phyloP scores from a whole-genome alignment of 2,329 filamentous ascomycete species.

The Ophiostoma sp. region DNA sequence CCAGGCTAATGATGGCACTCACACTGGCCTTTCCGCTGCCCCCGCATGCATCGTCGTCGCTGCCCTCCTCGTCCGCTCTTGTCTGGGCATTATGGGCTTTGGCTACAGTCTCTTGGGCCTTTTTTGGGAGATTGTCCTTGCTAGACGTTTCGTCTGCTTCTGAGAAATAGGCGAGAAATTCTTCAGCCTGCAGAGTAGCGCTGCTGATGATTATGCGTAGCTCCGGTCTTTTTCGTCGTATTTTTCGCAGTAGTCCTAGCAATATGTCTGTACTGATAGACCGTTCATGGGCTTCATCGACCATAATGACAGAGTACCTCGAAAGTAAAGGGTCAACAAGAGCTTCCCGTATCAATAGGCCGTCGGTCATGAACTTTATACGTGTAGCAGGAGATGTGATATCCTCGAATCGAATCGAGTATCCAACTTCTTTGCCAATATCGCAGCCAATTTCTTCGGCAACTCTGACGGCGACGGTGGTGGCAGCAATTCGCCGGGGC shows the following conservation, averaged over 20 bases:
- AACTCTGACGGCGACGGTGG: constrained; percentile 80
- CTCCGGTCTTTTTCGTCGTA: constrained; percentile 71
- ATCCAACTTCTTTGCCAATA: constrained; percentile 85
- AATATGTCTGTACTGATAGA: constrained; percentile 89
- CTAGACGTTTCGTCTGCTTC: constrained; percentile 36
- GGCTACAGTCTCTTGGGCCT: background rate
- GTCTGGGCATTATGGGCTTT: background rate
- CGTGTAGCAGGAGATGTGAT: constrained; percentile 76
- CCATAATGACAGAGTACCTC: constrained; percentile 92
- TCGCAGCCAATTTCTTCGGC: constrained; percentile 85
- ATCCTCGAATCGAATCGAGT: constrained; percentile 90
- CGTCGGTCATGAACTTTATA: constrained; percentile 95
- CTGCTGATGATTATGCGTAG: constrained; percentile 87
- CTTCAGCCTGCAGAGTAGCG: constrained; percentile 85
- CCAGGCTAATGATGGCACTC: constrained; percentile 70
- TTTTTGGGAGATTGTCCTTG: constrained; percentile 26
- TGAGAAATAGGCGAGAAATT: constrained; percentile 74
- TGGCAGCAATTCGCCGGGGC: constrained; percentile 86
- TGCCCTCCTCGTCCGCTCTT: constrained; percentile 16
- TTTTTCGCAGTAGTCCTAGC: constrained; percentile 86
- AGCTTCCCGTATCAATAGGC: constrained; percentile 82
- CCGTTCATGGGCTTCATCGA: constrained; percentile 93
- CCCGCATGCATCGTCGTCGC: constrained; percentile 29
- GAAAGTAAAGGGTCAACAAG: constrained; percentile 87
- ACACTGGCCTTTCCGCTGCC: constrained; percentile 33